Evolutionary conservation across 495 filamentous ascomycete species (phyloP), one percentile per base, ranked within the genome.

Genomic region (Glonium stellatum): DNA sequence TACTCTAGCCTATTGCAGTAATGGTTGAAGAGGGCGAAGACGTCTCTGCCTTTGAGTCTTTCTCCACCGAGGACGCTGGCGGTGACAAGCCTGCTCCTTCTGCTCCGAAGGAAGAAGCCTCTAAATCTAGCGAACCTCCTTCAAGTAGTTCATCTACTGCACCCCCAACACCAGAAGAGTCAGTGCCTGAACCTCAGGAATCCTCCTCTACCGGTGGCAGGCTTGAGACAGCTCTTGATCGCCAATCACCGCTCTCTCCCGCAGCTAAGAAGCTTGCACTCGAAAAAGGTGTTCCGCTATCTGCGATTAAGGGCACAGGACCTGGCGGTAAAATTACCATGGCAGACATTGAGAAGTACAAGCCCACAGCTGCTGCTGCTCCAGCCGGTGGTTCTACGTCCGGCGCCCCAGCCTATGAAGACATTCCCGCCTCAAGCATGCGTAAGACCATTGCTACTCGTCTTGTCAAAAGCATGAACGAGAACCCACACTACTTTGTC

Each of bases 401-500:
- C 18, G 76, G 85, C 55, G 80, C 76, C 13, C 79, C 90, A 56
- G 75, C 80, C 59, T 97, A 87, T 77, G 85, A 88, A 71, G 95
- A 99, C 69, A 86, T 84, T 61, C 89, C 90, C 55, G 83, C 89
- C 62, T 86, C 81, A 68, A 86, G 84, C 64, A 99, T 99, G 93
- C 93, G 95, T 79, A 97, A 96, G 84, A 91, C 88, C 58, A 99
- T 99, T 68, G 95, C 95, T 70, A 82, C 71, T 72, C 90, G 95
- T 65, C 87, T 99, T 19, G 87, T 87, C 70, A 84, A 96, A 75
- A 97, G 92, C 19, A 78, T 87, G 73, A 82, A 85, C 66, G 86
- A 95, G 77, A 97, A 95, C 80, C 95, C 95, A 41, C 95, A 97
- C 79, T 99, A 96, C 83, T 99, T 93, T 72, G 93, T 99, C 67